Conservation (phyloP, 2,329 filamentous ascomycete genomes). For the Clathrospora elynae region DNA sequence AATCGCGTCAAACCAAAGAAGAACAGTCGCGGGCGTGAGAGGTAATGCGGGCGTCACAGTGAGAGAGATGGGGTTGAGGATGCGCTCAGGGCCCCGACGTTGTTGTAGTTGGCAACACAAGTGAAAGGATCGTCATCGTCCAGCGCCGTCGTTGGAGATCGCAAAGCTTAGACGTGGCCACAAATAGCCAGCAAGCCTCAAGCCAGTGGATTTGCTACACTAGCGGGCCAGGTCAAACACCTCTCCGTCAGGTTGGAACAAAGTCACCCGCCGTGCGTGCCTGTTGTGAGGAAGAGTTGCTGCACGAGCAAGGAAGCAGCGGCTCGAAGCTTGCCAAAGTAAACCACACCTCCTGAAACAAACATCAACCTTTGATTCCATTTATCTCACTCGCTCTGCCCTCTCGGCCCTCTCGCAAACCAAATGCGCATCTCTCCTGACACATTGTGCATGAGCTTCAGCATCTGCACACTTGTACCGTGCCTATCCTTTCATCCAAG, state of each 20-base stretch:
- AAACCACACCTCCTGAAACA: too few relatives aligned
- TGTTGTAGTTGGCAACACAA: constrained; percentile 14
- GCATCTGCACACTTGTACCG: neutral
- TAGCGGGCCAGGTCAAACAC: constrained; percentile 8
- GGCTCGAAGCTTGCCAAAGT: too few relatives aligned
- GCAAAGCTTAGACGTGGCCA: constrained; percentile 13
- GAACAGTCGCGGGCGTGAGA: neutral
- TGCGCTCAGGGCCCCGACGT: constrained; percentile 6
- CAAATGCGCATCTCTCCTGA: constrained; percentile 2
- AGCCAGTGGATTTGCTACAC: constrained; percentile 6
- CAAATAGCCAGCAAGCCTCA: constrained; percentile 4
- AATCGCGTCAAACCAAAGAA: constrained; percentile 2
- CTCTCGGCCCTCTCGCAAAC: too few relatives aligned
- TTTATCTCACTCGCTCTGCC: constrained; percentile 2
- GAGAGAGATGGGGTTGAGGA: constrained; percentile 5
- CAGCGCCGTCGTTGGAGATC: constrained; percentile 1
- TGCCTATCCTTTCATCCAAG: neutral
- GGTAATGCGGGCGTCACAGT: neutral
- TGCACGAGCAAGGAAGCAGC: neutral
- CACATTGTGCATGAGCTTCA: neutral
- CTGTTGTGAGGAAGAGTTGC: constrained; percentile 1
- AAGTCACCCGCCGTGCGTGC: too few relatives aligned
- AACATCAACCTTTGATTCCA: too few relatives aligned
- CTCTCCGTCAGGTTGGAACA: constrained; percentile 1
- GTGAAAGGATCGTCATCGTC: constrained; percentile 17